Base-by-base conservation (phyloP, 2,329 filamentous ascomycete species). In the Cyanodermella asteris region DNA sequence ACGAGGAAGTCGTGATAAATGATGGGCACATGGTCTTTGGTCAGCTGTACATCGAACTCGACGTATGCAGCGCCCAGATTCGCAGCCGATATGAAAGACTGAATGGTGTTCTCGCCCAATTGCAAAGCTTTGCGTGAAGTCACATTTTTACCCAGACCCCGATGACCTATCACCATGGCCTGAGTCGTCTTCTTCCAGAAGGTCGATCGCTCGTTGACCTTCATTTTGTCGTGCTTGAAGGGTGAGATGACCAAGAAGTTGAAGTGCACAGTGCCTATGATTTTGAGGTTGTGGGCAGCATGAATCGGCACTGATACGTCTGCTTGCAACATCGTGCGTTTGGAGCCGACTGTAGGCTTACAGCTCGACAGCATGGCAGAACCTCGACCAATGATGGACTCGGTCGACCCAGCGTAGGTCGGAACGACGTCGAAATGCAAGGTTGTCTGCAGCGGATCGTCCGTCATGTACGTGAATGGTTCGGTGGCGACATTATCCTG, bases 1-100 rank as follows among this genome's bases (percentile, higher is more conserved):
- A 97, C 87, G 9, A 94, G 59, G 42, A 97, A 97, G 47, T 97
- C 87, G 44, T 97, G 87, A 44, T 97, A 97, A 40, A 97, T 91
- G 35, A 97, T 84, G 0, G 87, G 87, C 2, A 97, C 81, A 39
- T 90, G 81, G 43, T 97, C 87, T 43, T 97, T 97, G n/a, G 87
- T 97, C 19, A 97, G 57, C 45, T 97, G 87, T 1, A 97, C 87
- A 44, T 97, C 87, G 40, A 28, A 30, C 18, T 73, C 68, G 18
- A 73, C 66, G 37, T 72, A 72, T 7, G 62, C 64, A 8, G 67
- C 87, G 6, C 87, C 87, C 25, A 97, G 51, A 36, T 93, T 94
- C 21, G 84, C 82, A 3, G 87, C 87, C 3, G 84, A 80, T 41
- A 94, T 91, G 50, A 97, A 97, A 0, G 87, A 94, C 28, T 26